Percentiles rank a stretch among this genome's conserved stretches.
Conservation (phyloP, 108 stramenopile genomes). For the Hondaea fermentalgiana region DNA sequence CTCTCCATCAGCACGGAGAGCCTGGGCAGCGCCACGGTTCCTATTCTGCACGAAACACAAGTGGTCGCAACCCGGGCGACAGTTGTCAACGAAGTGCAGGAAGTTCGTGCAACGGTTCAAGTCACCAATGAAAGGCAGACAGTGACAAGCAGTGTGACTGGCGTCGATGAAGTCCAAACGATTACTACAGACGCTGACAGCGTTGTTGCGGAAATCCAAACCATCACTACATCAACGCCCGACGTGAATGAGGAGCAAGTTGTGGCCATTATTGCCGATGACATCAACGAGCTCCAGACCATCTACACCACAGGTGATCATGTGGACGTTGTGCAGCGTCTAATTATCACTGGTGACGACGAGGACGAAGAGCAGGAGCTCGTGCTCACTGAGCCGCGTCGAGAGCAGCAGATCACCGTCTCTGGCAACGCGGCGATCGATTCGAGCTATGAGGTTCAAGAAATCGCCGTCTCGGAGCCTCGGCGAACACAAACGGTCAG, state of each 20-base stretch:
- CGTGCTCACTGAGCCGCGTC: background rate
- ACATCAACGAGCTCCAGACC: conserved; percentile 65
- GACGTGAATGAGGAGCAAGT: conserved; percentile 68
- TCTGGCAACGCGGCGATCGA: background rate
- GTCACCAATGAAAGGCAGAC: conserved; percentile 74
- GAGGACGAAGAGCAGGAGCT: background rate
- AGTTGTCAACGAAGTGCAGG: conserved; percentile 49
- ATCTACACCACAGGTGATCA: conserved; percentile 37
- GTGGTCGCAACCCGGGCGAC: conserved; percentile 29
- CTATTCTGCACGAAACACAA: conserved; percentile 50
- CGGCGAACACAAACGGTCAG: background rate
- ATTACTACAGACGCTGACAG: conserved; percentile 65
- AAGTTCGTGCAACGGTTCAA: conserved; percentile 53
- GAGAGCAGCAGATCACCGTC: background rate
- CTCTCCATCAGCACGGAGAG: background rate
- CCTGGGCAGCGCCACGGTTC: conserved; percentile 20
- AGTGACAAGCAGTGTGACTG: conserved; percentile 50
- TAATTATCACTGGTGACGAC: conserved; percentile 5
- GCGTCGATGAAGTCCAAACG: conserved; percentile 71
- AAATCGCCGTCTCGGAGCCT: background rate
- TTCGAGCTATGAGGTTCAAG: background rate
- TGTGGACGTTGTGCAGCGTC: conserved; percentile 55
- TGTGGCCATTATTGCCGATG: conserved; percentile 51
- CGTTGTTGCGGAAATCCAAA: conserved; percentile 70
- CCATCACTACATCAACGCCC: conserved; percentile 57